Evolutionary conservation across 2,329 filamentous ascomycete genomes (phyloP).

Genomic region (Fonsecaea monophora): DNA sequence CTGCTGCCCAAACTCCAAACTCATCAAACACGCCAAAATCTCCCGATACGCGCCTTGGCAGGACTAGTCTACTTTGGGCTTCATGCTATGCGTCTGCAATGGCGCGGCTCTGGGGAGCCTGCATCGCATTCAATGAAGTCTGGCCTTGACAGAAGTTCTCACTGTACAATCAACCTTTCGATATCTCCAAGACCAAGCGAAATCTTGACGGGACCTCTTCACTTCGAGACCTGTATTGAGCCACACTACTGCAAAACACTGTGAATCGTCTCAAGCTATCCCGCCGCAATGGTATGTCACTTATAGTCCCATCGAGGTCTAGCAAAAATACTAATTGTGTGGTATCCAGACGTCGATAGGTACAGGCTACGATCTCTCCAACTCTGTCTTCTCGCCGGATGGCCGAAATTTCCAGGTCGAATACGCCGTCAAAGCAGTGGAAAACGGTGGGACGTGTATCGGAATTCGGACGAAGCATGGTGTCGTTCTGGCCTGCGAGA

Average conservation of each 20-base stretch:
- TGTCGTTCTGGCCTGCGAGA: slow-evolving; percentile 94
- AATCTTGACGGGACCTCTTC: neutral
- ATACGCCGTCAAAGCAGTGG: slow-evolving; percentile 97
- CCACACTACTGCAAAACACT: neutral
- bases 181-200: neutral
- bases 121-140: slow-evolving; percentile 4
- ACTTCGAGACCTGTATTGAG: neutral
- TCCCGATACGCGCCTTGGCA: slow-evolving; percentile 12
- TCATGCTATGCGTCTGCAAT: neutral
- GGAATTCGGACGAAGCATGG: slow-evolving; percentile 98
- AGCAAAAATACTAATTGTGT: slow-evolving; percentile 8
- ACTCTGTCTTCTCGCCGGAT: slow-evolving; percentile 99
- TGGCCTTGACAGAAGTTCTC: neutral
- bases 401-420: slow-evolving; percentile 98
- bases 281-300: slow-evolving; percentile 5
- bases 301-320: neutral
- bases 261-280: neutral
- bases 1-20: slow-evolving; percentile 10
- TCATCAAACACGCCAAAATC: slow-evolving; percentile 8
- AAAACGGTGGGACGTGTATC: slow-evolving; percentile 95
- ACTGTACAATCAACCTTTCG: neutral
- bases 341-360: slow-evolving; percentile 89
- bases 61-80: neutral
- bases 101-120: slow-evolving; percentile 8
- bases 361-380: slow-evolving; percentile 98